Base-by-base conservation (phyloP, 2,329 filamentous ascomycete species). In the Didymosphaeria variabile region DNA sequence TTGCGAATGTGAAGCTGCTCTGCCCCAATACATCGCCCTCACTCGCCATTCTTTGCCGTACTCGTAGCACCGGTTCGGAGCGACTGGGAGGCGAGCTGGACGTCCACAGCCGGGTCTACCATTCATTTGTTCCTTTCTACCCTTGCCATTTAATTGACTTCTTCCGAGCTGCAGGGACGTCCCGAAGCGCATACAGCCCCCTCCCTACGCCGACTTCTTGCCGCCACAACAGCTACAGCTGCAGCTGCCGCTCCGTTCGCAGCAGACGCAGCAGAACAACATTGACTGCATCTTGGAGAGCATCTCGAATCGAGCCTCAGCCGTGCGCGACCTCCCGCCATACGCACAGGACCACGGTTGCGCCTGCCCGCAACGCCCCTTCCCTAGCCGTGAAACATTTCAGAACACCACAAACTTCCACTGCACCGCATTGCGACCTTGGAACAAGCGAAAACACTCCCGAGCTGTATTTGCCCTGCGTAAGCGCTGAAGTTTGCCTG, bases 181-280 rank as follows among this genome's bases (percentile, higher is more conserved):
- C 65, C 67, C 71, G 57, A 64, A 65, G 65, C 68, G 71, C 70
- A 74, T 68, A 64, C 66, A 66, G 57, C 64, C 67, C 63, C 68
- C 71, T 65, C 65, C 62, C 69, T 56, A 47, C 58, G 64, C 59
- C 64, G 56, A n/a, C 60, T 62, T 54, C 21, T 52, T 55, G 46
- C 62, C 57, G 50, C 55, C 51, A 45, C 40, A 49, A 64, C 63
- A 51, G 44, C 55, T 57, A 44, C 38, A 40, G 38, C 38, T 40
- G 38, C 63, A 51, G 40, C 55, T 55, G 47, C 55, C 58, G 56
- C 54, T 23, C 26, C 47, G 55, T 52, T 56, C 60, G 66, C 67
- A 64, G 63, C 63, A 57, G 55, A 50, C 42, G 42, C 53, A 51
- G 59, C 53, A 46, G 66, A 69, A 59, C 54, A 49, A 46, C 42